Evolutionary conservation across 2,329 filamentous ascomycete genomes (phyloP), one percentile per base, ranked within the genome.

Genomic region (Aspergillus novoparasiticus): DNA sequence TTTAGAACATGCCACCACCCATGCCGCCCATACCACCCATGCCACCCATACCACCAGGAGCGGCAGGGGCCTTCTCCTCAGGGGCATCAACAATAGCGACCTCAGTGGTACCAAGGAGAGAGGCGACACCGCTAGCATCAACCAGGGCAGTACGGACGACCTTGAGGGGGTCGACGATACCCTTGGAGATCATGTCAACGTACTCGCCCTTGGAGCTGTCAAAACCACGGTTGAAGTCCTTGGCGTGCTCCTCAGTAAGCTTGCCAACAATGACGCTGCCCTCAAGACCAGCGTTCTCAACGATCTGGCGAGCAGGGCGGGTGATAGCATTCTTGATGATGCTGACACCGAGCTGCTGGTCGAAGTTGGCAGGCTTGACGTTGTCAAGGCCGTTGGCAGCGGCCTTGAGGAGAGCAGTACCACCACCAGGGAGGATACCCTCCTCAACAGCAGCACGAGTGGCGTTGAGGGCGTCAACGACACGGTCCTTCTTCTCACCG

Each of bases 401-500:
- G 75, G 95, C 95, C 90, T 99, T 99, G 83, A 99, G 90, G 58
- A 99, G 89, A 75, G 94, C 95, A 76, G 95, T 99, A 80, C 95
- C 95, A 88, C 95, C 95, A 85, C 95, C 95, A 72, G 95, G 95
- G 70, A 99, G 90, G 81, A 99, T 99, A 83, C 95, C 95, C 84
- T 98, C 94, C 88, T 99, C 95, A 70, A 99, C 95, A 75, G 95
- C 95, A 72, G 95, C 95, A 74, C 95, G 94, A 70, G 95, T 99
- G 72, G 95, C 95, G 83, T 99, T 99, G 66, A 99, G 86, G 64
- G 95, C 95, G 82, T 99, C 95, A 67, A 99, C 95, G 75, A 98
- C 97, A 79, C 95, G 93, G 82, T 99, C 95, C 89, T 99, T 99
- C 93, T 99, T 99, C 89, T 99, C 95, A 72, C 94, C 91, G 62